A percentile compares a stretch with the other conserved stretches of the same genome.
phyloP scores from a whole-genome alignment of 2,329 filamentous ascomycete genomes.

The Penicillium expansum region DNA sequence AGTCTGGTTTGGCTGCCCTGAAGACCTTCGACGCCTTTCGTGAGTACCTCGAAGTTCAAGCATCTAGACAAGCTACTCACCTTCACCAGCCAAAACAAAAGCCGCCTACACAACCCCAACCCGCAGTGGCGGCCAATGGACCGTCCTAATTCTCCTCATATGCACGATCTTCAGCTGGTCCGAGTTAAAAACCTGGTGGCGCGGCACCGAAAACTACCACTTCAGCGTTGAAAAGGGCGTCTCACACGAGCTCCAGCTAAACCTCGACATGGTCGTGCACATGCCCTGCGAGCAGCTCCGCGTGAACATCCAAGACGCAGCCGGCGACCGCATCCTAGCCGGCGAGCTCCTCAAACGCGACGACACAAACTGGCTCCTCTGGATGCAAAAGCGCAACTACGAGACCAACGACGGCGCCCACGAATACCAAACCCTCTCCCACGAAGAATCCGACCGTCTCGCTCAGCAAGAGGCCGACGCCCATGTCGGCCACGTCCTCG shows the following conservation, averaged over 20 bases:
- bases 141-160: slow-evolving; percentile 72
- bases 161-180: slow-evolving; percentile 72
- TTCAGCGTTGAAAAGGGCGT: slow-evolving; percentile 94
- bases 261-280: slow-evolving; percentile 84
- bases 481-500: slow-evolving; percentile 88
- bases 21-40: slow-evolving; percentile 96
- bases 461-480: slow-evolving; percentile 63
- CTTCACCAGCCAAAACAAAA: slow-evolving; percentile 79
- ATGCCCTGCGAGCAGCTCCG: slow-evolving; percentile 90
- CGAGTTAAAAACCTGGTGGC: slow-evolving; percentile 80
- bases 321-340: slow-evolving; percentile 87
- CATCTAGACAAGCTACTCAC: neutral
- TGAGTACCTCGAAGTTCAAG: slow-evolving; percentile 50
- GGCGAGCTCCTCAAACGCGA: slow-evolving; percentile 71
- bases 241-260: slow-evolving; percentile 84
- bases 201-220: slow-evolving; percentile 77
- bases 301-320: slow-evolving; percentile 94
- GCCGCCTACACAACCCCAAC: slow-evolving; percentile 84
- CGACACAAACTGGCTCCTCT: slow-evolving; percentile 75
- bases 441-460: slow-evolving; percentile 59
- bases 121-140: slow-evolving; percentile 88
- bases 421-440: slow-evolving; percentile 54
- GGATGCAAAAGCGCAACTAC: slow-evolving; percentile 67
- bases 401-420: slow-evolving; percentile 55
- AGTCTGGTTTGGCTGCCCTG: slow-evolving; percentile 57